Evolutionary conservation across 768 basidiomycete genomes (phyloP).

Genomic region (Pleurotus giganteus): DNA sequence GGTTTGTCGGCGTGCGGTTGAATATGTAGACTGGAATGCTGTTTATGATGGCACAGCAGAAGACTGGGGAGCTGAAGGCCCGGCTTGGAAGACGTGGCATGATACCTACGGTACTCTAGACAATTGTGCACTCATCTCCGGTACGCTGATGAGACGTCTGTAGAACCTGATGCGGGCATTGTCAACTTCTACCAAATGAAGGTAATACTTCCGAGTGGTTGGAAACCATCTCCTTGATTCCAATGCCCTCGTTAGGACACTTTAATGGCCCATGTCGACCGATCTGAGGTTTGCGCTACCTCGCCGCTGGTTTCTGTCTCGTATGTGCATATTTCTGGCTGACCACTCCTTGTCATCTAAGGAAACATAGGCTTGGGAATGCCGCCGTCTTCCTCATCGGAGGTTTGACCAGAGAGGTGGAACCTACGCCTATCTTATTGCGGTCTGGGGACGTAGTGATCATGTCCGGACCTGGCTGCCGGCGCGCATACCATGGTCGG

Average conservation of each 20-base stretch:
- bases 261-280: conserved; percentile 97
- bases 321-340: conserved; percentile 34
- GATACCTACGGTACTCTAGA: conserved; percentile 68
- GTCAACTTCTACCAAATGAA: conserved; percentile 93
- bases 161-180: conserved; percentile 95
- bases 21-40: conserved; percentile 62
- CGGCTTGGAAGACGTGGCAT: conserved; percentile 74
- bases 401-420: conserved; percentile 69
- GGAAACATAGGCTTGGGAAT: conserved; percentile 71
- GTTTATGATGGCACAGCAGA: conserved; percentile 46
- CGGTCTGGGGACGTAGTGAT: conserved; percentile 90
- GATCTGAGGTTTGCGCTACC: conserved; percentile 90
- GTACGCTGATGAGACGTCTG: neutral
- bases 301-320: conserved; percentile 93
- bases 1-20: conserved; percentile 64
- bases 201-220: conserved; percentile 25
- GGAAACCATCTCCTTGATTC: conserved; percentile 1
- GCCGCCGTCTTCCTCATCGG: conserved; percentile 91
- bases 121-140: conserved; percentile 2
- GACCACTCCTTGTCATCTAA: neutral
- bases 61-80: conserved; percentile 52
- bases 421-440: conserved; percentile 80
- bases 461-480: conserved; percentile 86
- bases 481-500: conserved; percentile 92
- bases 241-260: conserved; percentile 58